Percentiles rank a stretch among this genome's conserved stretches.
These are phyloP conservation scores for Cordyceps militaris DNA, from an alignment of 2,329 filamentous ascomycete genomes.

Conservation along the genomic window DNA sequence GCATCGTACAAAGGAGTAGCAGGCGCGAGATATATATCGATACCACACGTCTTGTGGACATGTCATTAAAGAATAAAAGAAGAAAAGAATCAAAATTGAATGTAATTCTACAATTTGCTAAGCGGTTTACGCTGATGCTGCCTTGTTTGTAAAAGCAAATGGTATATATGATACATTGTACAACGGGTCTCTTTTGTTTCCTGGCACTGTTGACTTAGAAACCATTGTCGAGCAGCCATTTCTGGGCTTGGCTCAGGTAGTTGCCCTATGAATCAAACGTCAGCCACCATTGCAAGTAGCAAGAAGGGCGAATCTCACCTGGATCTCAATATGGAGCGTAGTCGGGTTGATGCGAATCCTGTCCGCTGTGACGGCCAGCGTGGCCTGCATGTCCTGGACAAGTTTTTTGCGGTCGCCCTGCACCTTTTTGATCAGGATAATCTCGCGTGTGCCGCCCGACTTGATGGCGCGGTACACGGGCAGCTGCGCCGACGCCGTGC, in stretches of 20 bases:
- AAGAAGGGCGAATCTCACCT: conserved; percentile 42
- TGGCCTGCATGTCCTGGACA: conserved; percentile 53
- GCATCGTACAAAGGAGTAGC: conserved; percentile 20
- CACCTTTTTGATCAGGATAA: conserved; percentile 72
- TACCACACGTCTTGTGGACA: conserved; percentile 18
- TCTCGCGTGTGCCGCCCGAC: conserved; percentile 65
- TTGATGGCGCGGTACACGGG: conserved; percentile 71
- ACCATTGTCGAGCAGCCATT: conserved; percentile 29
- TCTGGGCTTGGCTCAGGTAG: conserved; percentile 22
- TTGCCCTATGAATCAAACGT: conserved; percentile 25
- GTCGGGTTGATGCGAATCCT: conserved; percentile 49
- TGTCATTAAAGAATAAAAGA: background rate
- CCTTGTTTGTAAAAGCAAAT: background rate
- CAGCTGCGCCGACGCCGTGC: conserved; percentile 63
- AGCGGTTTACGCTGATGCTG: conserved; percentile 7
- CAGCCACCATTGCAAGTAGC: conserved; percentile 2
- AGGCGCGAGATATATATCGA: conserved; percentile 19
- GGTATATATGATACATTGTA: conserved; percentile 8
- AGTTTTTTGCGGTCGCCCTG: conserved; percentile 64
- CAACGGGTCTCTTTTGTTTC: background rate
- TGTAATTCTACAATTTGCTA: conserved; percentile 13
- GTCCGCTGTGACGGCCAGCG: conserved; percentile 49
- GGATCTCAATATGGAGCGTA: conserved; percentile 69
- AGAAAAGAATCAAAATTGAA: background rate
- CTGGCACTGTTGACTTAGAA: conserved; percentile 23